These are phyloP conservation scores for Puccinia coronata DNA, from an alignment of 1,284 basidiomycete species.

Conservation along the genomic window DNA sequence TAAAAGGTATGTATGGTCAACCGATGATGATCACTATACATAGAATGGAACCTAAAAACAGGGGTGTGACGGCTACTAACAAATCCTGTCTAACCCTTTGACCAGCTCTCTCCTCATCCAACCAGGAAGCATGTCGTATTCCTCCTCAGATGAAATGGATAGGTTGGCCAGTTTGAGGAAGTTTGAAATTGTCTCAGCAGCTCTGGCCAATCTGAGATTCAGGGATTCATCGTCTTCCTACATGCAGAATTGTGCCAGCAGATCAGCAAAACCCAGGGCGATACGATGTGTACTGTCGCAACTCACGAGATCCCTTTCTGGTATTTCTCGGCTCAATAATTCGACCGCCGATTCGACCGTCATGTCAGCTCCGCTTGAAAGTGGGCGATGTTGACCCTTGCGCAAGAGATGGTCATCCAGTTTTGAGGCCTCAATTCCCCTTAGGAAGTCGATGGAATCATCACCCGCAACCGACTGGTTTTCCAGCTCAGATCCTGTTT, in stretches of 20 bases:
- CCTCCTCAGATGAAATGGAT: neutral
- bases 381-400: neutral
- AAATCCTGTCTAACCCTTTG: slow-evolving; percentile 25
- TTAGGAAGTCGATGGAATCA: neutral
- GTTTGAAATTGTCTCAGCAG: slow-evolving; percentile 2
- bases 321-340: neutral
- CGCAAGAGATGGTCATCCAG: slow-evolving; percentile 7
- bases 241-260: neutral
- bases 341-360: slow-evolving; percentile 3
- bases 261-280: neutral
- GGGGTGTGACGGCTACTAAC: neutral
- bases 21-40: neutral
- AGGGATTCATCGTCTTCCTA: slow-evolving; percentile 7
- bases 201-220: neutral
- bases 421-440: neutral
- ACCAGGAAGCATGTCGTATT: neutral
- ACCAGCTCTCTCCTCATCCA: slow-evolving; percentile 17
- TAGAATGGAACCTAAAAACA: neutral
- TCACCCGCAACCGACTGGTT: neutral
- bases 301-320: slow-evolving; percentile 11
- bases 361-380: neutral
- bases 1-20: too few relatives aligned
- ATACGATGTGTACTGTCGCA: neutral
- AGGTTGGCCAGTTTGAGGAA: neutral
- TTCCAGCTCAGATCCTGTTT: neutral